phyloP scores from a whole-genome alignment of 2,329 filamentous ascomycete genomes.

The Dactylellina leptospora region DNA sequence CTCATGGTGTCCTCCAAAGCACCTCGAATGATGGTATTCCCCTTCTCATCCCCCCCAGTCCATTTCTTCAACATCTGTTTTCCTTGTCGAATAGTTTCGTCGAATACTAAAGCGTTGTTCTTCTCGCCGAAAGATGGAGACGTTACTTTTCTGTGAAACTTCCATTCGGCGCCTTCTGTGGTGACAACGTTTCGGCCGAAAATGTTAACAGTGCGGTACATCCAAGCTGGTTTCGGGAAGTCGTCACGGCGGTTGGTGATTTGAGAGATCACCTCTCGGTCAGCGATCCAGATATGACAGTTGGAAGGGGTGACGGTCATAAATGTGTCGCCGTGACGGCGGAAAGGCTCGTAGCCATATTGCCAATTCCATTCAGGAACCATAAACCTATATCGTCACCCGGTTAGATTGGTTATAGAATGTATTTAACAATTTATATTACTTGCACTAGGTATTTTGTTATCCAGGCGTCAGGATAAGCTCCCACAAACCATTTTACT shows the following conservation, averaged over 20 bases:
- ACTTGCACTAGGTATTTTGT: slow-evolving; percentile 47
- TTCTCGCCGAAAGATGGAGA: slow-evolving; percentile 60
- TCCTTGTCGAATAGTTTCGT: slow-evolving; percentile 40
- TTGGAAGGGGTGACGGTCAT: slow-evolving; percentile 55
- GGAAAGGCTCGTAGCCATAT: slow-evolving; percentile 68
- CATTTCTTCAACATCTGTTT: slow-evolving; percentile 46
- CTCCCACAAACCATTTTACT: slow-evolving; percentile 50
- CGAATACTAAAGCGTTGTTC: slow-evolving; percentile 62
- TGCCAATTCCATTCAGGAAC: slow-evolving; percentile 70
- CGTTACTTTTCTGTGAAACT: slow-evolving; percentile 58
- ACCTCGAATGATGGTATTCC: slow-evolving; percentile 14
- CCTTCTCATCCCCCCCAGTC: slow-evolving; percentile 30
- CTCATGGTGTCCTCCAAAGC: slow-evolving; percentile 49
- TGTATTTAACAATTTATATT: background rate
- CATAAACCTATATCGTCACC: slow-evolving; percentile 63
- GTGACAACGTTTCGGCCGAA: slow-evolving; percentile 58
- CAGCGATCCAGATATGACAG: slow-evolving; percentile 56
- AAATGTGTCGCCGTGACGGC: slow-evolving; percentile 64
- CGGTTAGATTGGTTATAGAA: background rate
- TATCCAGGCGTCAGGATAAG: slow-evolving; percentile 48
- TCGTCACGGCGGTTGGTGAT: slow-evolving; percentile 56
- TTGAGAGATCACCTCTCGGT: slow-evolving; percentile 57
- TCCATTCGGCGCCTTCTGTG: slow-evolving; percentile 58
- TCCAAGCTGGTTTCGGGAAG: slow-evolving; percentile 58
- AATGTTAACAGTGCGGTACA: slow-evolving; percentile 58